These are phyloP conservation scores for Aspergillus oerlinghausenensis DNA, from an alignment of 2,329 filamentous ascomycete genomes.

Conservation along the genomic window DNA sequence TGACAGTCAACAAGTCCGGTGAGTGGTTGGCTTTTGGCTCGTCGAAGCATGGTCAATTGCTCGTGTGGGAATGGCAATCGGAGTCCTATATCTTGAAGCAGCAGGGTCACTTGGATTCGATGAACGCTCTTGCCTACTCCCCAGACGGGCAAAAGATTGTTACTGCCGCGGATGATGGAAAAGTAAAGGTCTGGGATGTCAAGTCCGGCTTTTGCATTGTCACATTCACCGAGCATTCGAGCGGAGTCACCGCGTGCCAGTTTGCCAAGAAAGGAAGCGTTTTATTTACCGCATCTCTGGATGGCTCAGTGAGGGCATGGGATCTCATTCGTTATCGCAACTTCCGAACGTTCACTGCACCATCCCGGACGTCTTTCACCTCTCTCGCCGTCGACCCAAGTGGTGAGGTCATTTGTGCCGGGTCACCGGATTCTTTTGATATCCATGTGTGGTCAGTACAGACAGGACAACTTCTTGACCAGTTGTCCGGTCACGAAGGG, in stretches of 20 bases:
- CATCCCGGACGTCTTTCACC: conserved; percentile 84
- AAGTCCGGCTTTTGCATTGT: conserved; percentile 96
- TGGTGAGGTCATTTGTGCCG: conserved; percentile 92
- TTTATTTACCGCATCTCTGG: conserved; percentile 88
- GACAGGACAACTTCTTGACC: conserved; percentile 89
- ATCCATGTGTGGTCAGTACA: conserved; percentile 99
- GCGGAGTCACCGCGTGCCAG: conserved; percentile 85
- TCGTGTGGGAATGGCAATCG: conserved; percentile 99
- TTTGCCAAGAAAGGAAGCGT: conserved; percentile 95
- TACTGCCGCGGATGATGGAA: conserved; percentile 92
- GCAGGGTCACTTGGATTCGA: conserved; percentile 92
- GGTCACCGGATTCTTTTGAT: conserved; percentile 92
- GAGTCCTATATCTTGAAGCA: conserved; percentile 99
- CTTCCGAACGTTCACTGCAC: conserved; percentile 94
- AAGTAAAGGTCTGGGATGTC: conserved; percentile 98
- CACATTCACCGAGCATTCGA: conserved; percentile 95
- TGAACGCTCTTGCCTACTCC: conserved; percentile 90
- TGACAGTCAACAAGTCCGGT: conserved; percentile 88
- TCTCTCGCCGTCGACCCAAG: conserved; percentile 95
- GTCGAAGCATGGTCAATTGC: conserved; percentile 87
- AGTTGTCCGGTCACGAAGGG: conserved; percentile 86
- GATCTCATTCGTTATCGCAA: conserved; percentile 94
- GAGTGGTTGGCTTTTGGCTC: conserved; percentile 98
- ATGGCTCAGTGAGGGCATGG: conserved; percentile 93
- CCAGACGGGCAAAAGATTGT: conserved; percentile 90